Evolutionary conservation across 148 eudicot species (phyloP), one percentile per base, ranked within the genome.

Genomic region (Rheum nobile): DNA sequence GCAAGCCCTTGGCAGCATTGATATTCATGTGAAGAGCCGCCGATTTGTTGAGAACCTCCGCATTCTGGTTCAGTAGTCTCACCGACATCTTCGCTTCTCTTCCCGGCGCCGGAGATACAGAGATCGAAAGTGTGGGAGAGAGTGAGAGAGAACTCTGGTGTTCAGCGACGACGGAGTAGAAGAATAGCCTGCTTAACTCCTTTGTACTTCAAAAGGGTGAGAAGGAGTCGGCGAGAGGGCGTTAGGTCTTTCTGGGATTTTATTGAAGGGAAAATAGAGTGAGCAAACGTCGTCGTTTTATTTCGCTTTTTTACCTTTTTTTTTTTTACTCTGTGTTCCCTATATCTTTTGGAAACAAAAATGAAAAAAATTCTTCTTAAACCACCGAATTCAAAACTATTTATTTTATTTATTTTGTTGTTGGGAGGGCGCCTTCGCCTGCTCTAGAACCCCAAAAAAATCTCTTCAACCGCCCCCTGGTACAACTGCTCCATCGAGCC

Each of bases 1-100:
- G 93, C 67, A 95, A 79, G 34, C 98, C 97, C 83, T 90, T 95
- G 26, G 98, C 91, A 48, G 98, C 98, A 74, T 90, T 95, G 83
- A 95, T 95, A 79, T 87, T 91, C 96, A 91, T 95, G 73, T 89
- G 96, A 72, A 95, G 97, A 28, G 96, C 98, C 65, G 91, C 93
- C 0, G 96, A 89, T 79, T 95, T 95, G 96, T 95, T 95, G 21
- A 95, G 89, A 34, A 95, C 98, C 59, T 95, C 98, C 9, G 97
- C 98, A 75, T 95, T 95, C 47, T 95, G 98, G 77, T 95, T 95
- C 77, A 95, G 73, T 1, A 87, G 79, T 80, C 86, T 78, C 1
- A 94, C 35, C 46, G 98, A 89, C 98, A 95, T 95, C 75, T 82
- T 80, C 67, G 76, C 65, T 68, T 34, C 10, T 24, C 70, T 21